Evolutionary conservation across 2,329 filamentous ascomycete genomes (phyloP).

Genomic region (Thelonectria discophora): DNA sequence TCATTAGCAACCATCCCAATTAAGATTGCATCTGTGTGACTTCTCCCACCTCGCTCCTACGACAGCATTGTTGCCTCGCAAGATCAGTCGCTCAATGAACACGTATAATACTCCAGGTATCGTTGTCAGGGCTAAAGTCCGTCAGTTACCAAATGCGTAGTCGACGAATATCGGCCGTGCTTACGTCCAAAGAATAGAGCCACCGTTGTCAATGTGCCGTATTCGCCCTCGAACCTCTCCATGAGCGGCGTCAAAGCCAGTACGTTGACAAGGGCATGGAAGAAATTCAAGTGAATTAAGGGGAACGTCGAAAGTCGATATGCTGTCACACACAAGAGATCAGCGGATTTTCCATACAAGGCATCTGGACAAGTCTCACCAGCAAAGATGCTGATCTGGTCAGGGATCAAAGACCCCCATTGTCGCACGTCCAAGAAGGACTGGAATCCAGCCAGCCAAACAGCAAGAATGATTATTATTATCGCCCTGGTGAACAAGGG

Average conservation of each 20-base stretch:
- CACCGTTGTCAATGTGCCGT: conserved; percentile 88
- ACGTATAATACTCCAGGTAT: conserved; percentile 86
- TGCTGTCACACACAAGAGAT: conserved; percentile 62
- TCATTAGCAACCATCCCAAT: conserved; percentile 7
- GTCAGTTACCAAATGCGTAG: conserved; percentile 18
- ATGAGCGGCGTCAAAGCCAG: conserved; percentile 85
- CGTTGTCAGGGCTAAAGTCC: conserved; percentile 73
- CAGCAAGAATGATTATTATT: conserved; percentile 67
- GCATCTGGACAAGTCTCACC: conserved; percentile 57
- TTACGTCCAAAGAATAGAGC: conserved; percentile 90
- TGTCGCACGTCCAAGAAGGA: conserved; percentile 75
- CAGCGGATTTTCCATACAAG: not conserved
- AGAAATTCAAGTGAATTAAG: conserved; percentile 81
- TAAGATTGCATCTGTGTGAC: not conserved
- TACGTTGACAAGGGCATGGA: conserved; percentile 84
- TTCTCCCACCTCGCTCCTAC: conserved; percentile 81
- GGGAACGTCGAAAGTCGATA: conserved; percentile 94
- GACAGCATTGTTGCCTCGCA: conserved; percentile 76
- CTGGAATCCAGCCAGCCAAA: conserved; percentile 74
- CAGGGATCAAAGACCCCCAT: conserved; percentile 83
- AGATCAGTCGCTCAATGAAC: conserved; percentile 76
- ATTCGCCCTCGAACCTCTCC: conserved; percentile 91
- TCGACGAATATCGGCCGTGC: conserved; percentile 48
- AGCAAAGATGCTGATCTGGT: conserved; percentile 74
- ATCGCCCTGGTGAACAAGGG: conserved; percentile 85